Conservation (phyloP, 192 early-diverging fungal genomes). For the Backusella tarrabulga region DNA sequence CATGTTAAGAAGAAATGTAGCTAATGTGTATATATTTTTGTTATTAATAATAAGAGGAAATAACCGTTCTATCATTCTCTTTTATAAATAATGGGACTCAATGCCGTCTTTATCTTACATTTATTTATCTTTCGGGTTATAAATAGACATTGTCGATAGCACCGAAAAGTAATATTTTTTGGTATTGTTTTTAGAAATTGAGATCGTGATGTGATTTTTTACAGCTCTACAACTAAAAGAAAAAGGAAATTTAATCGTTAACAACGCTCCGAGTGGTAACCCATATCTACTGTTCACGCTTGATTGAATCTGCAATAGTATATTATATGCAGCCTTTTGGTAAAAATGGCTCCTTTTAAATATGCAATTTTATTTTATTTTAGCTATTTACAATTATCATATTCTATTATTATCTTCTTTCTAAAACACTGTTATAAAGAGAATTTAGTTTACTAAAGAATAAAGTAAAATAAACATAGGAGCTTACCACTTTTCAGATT, state of each 20-base stretch:
- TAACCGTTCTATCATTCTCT: too few species aligned
- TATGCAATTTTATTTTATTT: not conserved
- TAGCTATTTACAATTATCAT: not conserved
- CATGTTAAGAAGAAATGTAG: too few species aligned
- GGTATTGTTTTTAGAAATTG: not conserved
- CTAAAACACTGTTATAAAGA: not conserved
- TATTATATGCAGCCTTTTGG: too few species aligned
- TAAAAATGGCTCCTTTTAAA: too few species aligned
- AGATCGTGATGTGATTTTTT: not conserved
- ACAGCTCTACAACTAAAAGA: not conserved
- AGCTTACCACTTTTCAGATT: constrained; percentile 50
- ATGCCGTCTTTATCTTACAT: not conserved
- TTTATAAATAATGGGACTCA: too few species aligned
- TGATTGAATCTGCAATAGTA: too few species aligned
- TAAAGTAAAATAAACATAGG: not conserved
- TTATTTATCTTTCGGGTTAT: not conserved
- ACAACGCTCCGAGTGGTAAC: too few species aligned
- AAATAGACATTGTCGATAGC: not conserved
- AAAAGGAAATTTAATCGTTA: too few species aligned
- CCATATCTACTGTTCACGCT: too few species aligned
- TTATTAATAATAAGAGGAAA: too few species aligned
- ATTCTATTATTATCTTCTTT: not conserved
- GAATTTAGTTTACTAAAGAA: not conserved
- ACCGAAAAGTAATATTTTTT: not conserved
- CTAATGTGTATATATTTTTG: too few species aligned